phyloP scores from a whole-genome alignment of 257 asterid species.

The Gentiana straminea region DNA sequence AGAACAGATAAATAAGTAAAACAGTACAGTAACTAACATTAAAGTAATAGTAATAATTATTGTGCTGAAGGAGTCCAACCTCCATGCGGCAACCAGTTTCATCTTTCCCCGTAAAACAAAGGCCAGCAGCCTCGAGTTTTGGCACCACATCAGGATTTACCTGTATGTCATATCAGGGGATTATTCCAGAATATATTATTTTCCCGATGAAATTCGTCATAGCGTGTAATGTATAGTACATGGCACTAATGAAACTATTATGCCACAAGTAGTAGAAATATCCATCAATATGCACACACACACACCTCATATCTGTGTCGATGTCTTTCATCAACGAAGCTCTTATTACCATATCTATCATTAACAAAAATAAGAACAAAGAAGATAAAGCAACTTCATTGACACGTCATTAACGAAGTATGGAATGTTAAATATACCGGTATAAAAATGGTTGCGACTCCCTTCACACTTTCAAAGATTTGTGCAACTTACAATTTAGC shows the following conservation, averaged over 20 bases:
- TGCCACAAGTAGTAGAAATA: too few relatives aligned
- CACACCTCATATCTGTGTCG: too few relatives aligned
- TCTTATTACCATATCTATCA: too few relatives aligned
- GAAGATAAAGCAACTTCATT: background rate
- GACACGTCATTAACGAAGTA: background rate
- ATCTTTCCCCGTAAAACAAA: conserved; percentile 37
- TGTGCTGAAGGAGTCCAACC: conserved; percentile 13
- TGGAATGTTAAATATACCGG: background rate
- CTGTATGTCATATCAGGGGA: conserved; percentile 11
- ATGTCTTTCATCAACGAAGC: too few relatives aligned
- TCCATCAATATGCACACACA: too few relatives aligned
- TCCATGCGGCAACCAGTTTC: conserved; percentile 40
- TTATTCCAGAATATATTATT: background rate
- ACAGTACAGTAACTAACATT: background rate
- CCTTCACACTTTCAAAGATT: background rate
- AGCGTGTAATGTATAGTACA: background rate
- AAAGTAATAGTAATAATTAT: conserved; percentile 1
- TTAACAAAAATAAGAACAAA: too few relatives aligned
- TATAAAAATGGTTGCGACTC: background rate
- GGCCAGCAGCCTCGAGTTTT: conserved; percentile 35
- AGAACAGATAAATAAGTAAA: background rate
- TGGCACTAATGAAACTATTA: background rate
- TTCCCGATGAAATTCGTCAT: background rate
- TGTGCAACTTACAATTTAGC: conserved; percentile 28
- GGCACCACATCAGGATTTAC: conserved; percentile 40